A percentile compares a stretch with the other conserved stretches of the same genome.
Evolutionary conservation across 2,329 filamentous ascomycete genomes (phyloP).

Genomic region (Ophiostoma himal-ulmi): DNA sequence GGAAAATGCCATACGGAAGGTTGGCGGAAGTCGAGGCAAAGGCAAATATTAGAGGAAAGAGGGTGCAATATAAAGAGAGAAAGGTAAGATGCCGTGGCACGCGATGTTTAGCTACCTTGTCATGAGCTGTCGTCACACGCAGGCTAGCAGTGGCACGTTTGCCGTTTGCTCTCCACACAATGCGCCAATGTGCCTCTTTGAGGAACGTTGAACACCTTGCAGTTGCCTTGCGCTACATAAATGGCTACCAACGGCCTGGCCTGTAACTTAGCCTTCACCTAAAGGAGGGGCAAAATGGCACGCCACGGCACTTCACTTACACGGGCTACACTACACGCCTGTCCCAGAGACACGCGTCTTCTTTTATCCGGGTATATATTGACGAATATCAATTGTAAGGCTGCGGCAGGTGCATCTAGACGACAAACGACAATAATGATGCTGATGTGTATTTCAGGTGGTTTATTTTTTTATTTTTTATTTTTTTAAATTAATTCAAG

Average conservation of each 20-base stretch:
- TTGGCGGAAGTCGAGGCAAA: not conserved
- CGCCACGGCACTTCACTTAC: constrained; percentile 11
- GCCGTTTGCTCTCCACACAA: not conserved
- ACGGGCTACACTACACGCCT: not conserved
- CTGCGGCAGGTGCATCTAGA: not conserved
- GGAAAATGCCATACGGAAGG: constrained; percentile 2
- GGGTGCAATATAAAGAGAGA: not conserved
- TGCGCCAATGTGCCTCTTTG: too few relatives aligned
- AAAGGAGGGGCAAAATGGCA: constrained; percentile 11
- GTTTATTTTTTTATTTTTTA: not conserved
- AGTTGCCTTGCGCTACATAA: not conserved
- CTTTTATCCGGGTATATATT: not conserved
- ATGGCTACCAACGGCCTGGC: not conserved
- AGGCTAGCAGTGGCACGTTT: not conserved
- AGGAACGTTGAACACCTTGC: not conserved
- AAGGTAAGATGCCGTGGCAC: not conserved
- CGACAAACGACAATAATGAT: not conserved
- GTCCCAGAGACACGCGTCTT: not conserved
- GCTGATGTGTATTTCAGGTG: not conserved
- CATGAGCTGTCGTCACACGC: not conserved
- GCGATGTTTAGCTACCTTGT: constrained; percentile 10
- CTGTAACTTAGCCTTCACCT: not conserved
- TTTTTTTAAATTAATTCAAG: too few relatives aligned
- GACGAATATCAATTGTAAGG: not conserved
- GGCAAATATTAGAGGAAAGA: not conserved